A percentile compares a stretch with the other conserved stretches of the same genome.
phyloP scores from a whole-genome alignment of 192 early-diverging fungal species.

The Umbelopsis isabellina region DNA sequence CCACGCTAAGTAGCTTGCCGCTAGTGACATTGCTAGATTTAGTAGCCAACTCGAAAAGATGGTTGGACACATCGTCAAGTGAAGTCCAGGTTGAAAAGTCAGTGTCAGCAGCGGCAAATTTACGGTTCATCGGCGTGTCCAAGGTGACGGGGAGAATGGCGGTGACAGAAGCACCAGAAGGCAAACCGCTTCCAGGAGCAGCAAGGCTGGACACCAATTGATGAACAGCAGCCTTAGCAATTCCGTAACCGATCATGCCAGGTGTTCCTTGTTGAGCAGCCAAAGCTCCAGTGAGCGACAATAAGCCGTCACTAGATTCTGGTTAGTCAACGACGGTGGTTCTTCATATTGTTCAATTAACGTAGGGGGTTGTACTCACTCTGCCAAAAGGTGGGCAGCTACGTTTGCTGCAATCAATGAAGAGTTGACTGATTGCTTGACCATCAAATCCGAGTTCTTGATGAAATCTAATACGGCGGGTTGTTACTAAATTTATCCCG shows the following conservation, averaged over 20 bases:
- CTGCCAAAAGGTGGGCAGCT: constrained; percentile 71
- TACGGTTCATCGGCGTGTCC: constrained; percentile 91
- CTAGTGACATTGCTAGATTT: constrained; percentile 44
- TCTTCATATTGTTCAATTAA: too few species aligned
- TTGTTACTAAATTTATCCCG: background rate
- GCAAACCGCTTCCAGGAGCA: constrained; percentile 72
- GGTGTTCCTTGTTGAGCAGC: constrained; percentile 77
- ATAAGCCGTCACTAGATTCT: constrained; percentile 61
- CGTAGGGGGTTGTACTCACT: constrained; percentile 47
- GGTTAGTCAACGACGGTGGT: background rate
- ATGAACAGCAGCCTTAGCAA: constrained; percentile 93
- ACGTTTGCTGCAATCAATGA: constrained; percentile 85
- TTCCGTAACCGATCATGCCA: constrained; percentile 85
- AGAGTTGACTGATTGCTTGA: constrained; percentile 80
- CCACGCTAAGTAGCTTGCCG: constrained; percentile 62
- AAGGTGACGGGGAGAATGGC: constrained; percentile 77
- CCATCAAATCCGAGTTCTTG: constrained; percentile 72
- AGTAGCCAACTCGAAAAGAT: constrained; percentile 61
- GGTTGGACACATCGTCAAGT: constrained; percentile 64
- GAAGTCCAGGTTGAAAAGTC: constrained; percentile 89
- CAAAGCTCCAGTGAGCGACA: constrained; percentile 79
- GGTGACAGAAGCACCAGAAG: constrained; percentile 63
- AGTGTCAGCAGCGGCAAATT: constrained; percentile 75
- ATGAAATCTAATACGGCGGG: constrained; percentile 55
- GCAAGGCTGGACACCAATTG: constrained; percentile 83